Base-by-base conservation (phyloP, 805 yeast genomes). In the Saccharomyces paradoxus region DNA sequence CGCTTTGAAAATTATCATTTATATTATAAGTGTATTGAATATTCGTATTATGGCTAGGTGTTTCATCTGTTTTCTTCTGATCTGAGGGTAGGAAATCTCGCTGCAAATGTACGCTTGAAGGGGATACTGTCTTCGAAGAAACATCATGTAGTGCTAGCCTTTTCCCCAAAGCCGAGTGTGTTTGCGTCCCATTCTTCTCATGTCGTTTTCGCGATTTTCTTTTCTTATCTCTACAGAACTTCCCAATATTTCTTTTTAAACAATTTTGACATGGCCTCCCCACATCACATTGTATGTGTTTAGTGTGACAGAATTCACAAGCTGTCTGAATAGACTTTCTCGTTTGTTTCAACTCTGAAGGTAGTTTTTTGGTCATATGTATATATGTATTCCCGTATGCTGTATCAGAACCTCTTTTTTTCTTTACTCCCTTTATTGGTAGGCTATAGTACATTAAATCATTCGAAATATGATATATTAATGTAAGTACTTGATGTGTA, bases 231-330 rank as follows among this genome's bases (percentile, higher is more conserved):
- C 70, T 72, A 66, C 94, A 86, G 12, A 73, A 62, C 53, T 74
- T 78, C 1, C 72, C 77, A n/a, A 81, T 65, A 24, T 81, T 80
- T 54, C 91, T 69, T 64, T 85, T 86, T 22, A 75, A 61, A 69
- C 94, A 86, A 64, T 86, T 86, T 58, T 77, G 77, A 62, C 92
- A 86, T 0, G 94, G 92, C 55, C 94, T 71, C 28, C 77, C 74
- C 12, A 55, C 56, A 57, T 86, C 87, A 66, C 92, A 86, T 60
- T 86, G 91, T 13, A 86, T 73, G 62, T 86, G 94, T 59, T 86
- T 86, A 27, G 76, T 70, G 63, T 86, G 89, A 66, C 92, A 86
- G 64, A 84, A 84, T 21, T 76, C 76, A 63, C 94, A 86, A 1
- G 92, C 94, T 49, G 85, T 76, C 8, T 80, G 71, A 1, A 86